A percentile compares a stretch with the other conserved stretches of the same genome.
Evolutionary conservation across 257 asterid genomes (phyloP).

Genomic region (Paraleonurus japonicus): DNA sequence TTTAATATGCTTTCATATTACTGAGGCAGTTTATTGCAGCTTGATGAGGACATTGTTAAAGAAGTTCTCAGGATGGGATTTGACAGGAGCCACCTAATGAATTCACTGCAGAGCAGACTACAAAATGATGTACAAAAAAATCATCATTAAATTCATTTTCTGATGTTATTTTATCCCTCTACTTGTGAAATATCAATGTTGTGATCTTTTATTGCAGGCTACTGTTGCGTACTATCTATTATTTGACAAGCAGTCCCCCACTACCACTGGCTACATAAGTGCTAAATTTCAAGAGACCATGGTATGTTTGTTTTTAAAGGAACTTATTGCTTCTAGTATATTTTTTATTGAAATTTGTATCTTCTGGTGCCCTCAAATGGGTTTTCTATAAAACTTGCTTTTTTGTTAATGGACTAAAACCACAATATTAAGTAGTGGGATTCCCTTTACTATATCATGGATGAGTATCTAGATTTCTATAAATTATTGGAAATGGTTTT

Average conservation of each 20-base stretch:
- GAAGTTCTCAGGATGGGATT: slow-evolving; percentile 78
- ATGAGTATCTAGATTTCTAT: slow-evolving; percentile 7
- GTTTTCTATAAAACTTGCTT: not conserved
- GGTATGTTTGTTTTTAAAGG: slow-evolving; percentile 40
- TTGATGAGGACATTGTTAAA: slow-evolving; percentile 80
- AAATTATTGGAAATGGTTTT: not conserved
- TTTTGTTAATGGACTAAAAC: not conserved
- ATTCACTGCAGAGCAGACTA: slow-evolving; percentile 71
- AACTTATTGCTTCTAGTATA: slow-evolving; percentile 6
- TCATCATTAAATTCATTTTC: slow-evolving; percentile 10
- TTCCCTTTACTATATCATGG: slow-evolving; percentile 4
- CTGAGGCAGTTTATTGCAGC: slow-evolving; percentile 53
- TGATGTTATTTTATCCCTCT: slow-evolving; percentile 13
- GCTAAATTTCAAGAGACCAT: slow-evolving; percentile 73
- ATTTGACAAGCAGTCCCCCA: slow-evolving; percentile 68
- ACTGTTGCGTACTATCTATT: slow-evolving; percentile 90
- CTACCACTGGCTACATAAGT: slow-evolving; percentile 73
- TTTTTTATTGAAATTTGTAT: not conserved
- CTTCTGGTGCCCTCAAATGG: not conserved
- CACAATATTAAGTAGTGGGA: slow-evolving; percentile 10
- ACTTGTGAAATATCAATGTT: slow-evolving; percentile 12
- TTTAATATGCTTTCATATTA: slow-evolving; percentile 6
- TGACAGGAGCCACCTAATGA: slow-evolving; percentile 68
- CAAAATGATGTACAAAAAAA: slow-evolving; percentile 78
- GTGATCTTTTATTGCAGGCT: slow-evolving; percentile 51